Evolutionary conservation across 306 rosid genomes (phyloP), one percentile per base, ranked within the genome.

Genomic region (Cyamopsis tetragonoloba): DNA sequence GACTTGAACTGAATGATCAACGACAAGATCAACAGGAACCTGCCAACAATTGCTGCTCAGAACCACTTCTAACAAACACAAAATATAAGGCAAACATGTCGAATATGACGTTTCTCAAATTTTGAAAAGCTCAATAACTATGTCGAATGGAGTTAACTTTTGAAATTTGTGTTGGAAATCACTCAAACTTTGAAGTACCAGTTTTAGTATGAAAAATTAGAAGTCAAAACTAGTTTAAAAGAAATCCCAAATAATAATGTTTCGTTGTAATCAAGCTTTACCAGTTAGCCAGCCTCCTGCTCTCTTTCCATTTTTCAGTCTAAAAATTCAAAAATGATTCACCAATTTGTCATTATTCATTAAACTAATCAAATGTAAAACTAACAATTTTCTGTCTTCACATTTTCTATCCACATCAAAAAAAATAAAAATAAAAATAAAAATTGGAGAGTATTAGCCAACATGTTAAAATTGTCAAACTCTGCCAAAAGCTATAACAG

Each of bases 1-100:
- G 62, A 92, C 98, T 82, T 92, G 98, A 68, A 92, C 92, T 31
- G 98, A 92, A 81, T 89, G 98, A 78, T 92, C 95, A 70, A 92
- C 70, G 19, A 92, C 98, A 39, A 92, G 96, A 79, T 89, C 96
- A n/a, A 92, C 92, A 38, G 98, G 96, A 79, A 92, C 96, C 92
- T 92, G 78, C 76, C 77, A 20, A 31, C 10, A 18, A 26, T 11
- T 13, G 31, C 9, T 15, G 48, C 50, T 68, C 37, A 67, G 27
- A 65, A 37, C 7, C 46, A 42, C 48, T 34, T 37, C 34, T 49
- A 63, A 68, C 41, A 72, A 80, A n/a, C 20, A 58, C 10, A 79
- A 46, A 11, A 42, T 27, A 28, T 7, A 28, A 30, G 62, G 15
- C 53, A 27, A 49, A 38, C 3, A 55, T n/a, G 46, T 63, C 39